Evolutionary conservation across 2,329 filamentous ascomycete species (phyloP), one percentile per base, ranked within the genome.

Genomic region (Trichoderma sp.): DNA sequence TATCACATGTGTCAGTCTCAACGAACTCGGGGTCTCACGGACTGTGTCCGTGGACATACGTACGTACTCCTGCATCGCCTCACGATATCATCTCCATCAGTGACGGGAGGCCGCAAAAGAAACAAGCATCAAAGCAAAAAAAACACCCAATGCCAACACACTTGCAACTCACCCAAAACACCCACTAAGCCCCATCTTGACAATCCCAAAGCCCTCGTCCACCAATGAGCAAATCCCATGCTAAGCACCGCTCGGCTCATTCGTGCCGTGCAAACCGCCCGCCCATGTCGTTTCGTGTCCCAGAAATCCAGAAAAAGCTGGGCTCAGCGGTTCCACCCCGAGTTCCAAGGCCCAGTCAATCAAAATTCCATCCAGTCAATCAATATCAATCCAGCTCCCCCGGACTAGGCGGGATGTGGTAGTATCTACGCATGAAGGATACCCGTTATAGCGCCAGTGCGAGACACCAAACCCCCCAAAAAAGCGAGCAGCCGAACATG

Each of bases 191-290:
- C 69, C 69, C 69, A 45, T 71, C 29, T 9, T 9, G 31, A 71
- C 53, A 45, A 56, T 67, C 53, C 31, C 21, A 27, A 38, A 38
- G 41, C 41, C 45, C 27, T 29, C 27, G 12, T 69, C 72, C 53
- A 35, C 72, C 72, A 75, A 75, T 75, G 27, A 75, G 31, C 50
- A 41, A 35, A 35, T 27, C 35, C 16, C 72, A 62, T 75, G 53
- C 64, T 38, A 45, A 31, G 64, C 38, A 69, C 72, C 38, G 35
- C 64, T 75, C 72, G 72, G 72, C 72, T 75, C 62, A 66, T 74
- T 60, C 59, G 59, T 73, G 71, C 71, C 71, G 71, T 73, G 41
- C 71, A 65, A 72, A 65, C 71, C 56, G 59, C 71, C 71, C 60
- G 60, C 66, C 67, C 72, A 62, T 68, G 72, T 75, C 72, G 21